These are phyloP conservation scores for Styphnolobium japonicum DNA, from an alignment of 306 rosid species.

Conservation along the genomic window DNA sequence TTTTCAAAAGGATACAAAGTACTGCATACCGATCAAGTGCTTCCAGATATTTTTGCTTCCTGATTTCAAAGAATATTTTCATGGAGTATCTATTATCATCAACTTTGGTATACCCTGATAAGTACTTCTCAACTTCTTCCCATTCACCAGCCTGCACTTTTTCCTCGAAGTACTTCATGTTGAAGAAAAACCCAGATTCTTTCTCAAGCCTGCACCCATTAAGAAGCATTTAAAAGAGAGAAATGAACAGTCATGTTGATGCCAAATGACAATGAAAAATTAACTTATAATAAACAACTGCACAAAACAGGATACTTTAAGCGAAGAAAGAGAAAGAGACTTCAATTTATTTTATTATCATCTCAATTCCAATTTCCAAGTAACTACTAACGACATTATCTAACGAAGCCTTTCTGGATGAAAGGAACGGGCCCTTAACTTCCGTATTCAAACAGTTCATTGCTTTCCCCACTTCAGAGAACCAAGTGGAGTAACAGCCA, in stretches of 20 bases:
- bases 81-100: slow-evolving; percentile 89
- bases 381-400: background rate
- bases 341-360: background rate
- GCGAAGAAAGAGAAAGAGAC: background rate
- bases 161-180: slow-evolving; percentile 88
- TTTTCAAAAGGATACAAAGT: background rate
- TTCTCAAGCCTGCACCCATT: slow-evolving; percentile 68
- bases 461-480: background rate
- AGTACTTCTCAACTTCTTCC: slow-evolving; percentile 90
- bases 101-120: slow-evolving; percentile 78
- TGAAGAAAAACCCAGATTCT: slow-evolving; percentile 86
- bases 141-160: slow-evolving; percentile 88
- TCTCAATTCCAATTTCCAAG: background rate
- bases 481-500: background rate
- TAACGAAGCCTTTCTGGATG: background rate
- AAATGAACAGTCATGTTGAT: background rate
- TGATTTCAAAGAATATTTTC: slow-evolving; percentile 85
- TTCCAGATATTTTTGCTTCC: slow-evolving; percentile 91
- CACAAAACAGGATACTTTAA: background rate
- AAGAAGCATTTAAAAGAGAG: slow-evolving; percentile 4
- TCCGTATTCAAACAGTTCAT: background rate
- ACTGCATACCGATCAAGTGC: slow-evolving; percentile 77
- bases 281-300: background rate
- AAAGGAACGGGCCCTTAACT: background rate
- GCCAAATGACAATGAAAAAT: slow-evolving; percentile 1